Evolutionary conservation across 192 early-diverging fungal species (phyloP).

Genomic region (Backusella parvicylindrica): DNA sequence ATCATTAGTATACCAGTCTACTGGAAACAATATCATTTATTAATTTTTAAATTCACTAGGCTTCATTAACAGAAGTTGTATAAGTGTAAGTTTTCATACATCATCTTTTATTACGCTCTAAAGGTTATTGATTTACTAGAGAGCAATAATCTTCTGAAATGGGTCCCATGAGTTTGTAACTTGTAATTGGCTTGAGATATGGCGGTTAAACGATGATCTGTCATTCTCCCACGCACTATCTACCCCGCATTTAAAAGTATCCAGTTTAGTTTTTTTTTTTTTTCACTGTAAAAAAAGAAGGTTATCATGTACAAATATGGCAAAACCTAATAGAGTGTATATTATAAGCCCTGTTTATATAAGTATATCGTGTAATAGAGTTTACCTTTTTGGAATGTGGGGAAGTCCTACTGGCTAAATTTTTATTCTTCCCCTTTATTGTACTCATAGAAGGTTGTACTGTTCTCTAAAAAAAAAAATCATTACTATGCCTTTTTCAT

Average conservation of each 20-base stretch:
- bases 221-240: not conserved
- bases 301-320: conserved; percentile 2
- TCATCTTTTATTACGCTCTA: not conserved
- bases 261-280: not conserved
- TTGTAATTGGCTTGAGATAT: not conserved
- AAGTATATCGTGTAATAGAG: not conserved
- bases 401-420: not conserved
- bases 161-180: not conserved
- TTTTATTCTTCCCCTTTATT: not conserved
- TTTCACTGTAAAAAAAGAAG: not conserved
- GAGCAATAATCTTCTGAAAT: not conserved
- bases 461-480: not conserved
- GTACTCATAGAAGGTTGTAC: not conserved
- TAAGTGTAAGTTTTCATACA: not conserved
- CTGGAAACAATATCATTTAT: not conserved
- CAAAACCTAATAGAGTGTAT: not conserved
- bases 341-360: not conserved
- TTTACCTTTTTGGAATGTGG: not conserved
- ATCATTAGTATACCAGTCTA: not conserved
- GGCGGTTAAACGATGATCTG: not conserved
- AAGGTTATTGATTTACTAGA: not conserved
- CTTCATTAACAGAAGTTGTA: not conserved
- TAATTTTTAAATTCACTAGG: not conserved
- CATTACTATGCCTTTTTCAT: not conserved
- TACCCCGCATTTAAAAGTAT: conserved; percentile 2